Conservation (phyloP, 257 asterid species). For the Lycium ferocissimum region DNA sequence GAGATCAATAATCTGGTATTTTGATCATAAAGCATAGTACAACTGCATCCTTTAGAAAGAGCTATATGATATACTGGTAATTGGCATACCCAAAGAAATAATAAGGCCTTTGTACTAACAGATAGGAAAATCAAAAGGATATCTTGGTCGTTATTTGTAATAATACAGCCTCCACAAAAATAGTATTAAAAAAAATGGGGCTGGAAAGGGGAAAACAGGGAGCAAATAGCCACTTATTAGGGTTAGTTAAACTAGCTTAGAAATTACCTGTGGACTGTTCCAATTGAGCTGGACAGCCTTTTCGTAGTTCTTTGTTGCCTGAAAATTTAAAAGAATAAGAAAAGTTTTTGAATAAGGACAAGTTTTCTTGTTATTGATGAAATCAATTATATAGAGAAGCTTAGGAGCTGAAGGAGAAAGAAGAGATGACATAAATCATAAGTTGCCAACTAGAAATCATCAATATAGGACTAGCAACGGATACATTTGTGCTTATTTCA, state of each 20-base stretch:
- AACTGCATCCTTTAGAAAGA: constrained; percentile 25
- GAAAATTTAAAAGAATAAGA: constrained; percentile 45
- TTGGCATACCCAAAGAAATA: constrained; percentile 10
- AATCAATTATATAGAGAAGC: not conserved
- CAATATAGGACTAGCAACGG: not conserved
- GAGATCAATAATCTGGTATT: constrained; percentile 7
- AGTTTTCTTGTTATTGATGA: not conserved
- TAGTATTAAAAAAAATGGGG: constrained; percentile 15
- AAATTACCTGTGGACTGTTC: constrained; percentile 98
- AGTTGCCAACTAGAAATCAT: not conserved
- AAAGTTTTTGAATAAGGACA: constrained; percentile 12
- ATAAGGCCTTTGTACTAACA: constrained; percentile 10
- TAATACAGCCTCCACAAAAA: constrained; percentile 4
- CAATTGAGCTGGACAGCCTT: constrained; percentile 97
- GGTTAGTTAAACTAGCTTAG: constrained; percentile 29
- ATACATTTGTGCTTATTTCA: not conserved
- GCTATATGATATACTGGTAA: constrained; percentile 2
- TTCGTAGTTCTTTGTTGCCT: constrained; percentile 95
- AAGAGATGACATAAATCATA: constrained; percentile 13
- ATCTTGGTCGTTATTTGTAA: not conserved
- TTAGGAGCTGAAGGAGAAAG: constrained; percentile 5
- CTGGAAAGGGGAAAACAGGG: not conserved
- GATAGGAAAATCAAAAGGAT: constrained; percentile 24
- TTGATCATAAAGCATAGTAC: not conserved
- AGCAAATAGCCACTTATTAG: not conserved